phyloP scores from a whole-genome alignment of 1,284 basidiomycete species.

The Schizophyllum commune region DNA sequence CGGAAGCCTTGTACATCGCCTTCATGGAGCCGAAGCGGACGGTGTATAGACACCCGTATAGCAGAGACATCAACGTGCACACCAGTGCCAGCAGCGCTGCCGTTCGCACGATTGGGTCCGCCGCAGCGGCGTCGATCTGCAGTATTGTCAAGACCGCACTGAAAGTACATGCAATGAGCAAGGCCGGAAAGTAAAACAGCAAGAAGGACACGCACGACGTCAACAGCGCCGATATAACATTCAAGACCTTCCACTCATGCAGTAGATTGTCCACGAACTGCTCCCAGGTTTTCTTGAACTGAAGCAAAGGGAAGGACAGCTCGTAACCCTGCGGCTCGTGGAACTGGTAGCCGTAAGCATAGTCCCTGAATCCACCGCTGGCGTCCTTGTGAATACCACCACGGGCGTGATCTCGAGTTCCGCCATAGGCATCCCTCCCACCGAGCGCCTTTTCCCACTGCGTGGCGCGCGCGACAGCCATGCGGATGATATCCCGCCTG shows the following conservation, averaged over 20 bases:
- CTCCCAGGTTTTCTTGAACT: constrained; percentile 31
- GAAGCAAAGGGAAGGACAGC: constrained; percentile 3
- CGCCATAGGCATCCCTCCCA: neutral
- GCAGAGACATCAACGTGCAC: constrained; percentile 57
- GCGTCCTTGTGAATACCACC: neutral
- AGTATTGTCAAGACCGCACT: constrained; percentile 66
- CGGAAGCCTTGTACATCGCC: constrained; percentile 56
- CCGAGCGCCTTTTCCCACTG: neutral
- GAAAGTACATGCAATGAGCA: neutral
- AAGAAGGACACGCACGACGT: constrained; percentile 23
- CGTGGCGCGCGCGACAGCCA: constrained; percentile 35
- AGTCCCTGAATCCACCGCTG: constrained; percentile 2
- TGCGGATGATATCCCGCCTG: constrained; percentile 46
- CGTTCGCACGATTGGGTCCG: constrained; percentile 53
- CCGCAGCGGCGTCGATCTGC: constrained; percentile 44
- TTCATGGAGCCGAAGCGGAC: constrained; percentile 66
- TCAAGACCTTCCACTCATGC: constrained; percentile 40
- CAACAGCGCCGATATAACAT: constrained; percentile 35
- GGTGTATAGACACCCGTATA: constrained; percentile 65
- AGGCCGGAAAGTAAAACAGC: constrained; percentile 4
- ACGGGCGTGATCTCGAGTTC: neutral
- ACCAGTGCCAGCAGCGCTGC: constrained; percentile 54
- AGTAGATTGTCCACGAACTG: constrained; percentile 34
- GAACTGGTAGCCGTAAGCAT: neutral
- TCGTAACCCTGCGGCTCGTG: constrained; percentile 2